Conservation (phyloP, 177 flowering plant species). For the Vitis hybrid region DNA sequence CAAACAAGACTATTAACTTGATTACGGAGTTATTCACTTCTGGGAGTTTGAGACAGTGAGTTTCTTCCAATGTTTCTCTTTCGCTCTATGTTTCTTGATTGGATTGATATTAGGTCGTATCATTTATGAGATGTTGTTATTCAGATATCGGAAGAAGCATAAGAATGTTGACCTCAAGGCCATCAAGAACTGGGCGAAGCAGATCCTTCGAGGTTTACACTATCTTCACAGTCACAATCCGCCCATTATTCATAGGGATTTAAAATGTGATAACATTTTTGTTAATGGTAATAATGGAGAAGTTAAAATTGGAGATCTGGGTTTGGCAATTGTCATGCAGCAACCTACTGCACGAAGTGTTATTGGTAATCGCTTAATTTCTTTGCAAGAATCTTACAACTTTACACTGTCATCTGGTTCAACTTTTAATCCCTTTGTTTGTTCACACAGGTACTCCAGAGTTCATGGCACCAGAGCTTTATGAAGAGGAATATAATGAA, state of each 20-base stretch:
- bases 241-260: slow-evolving; percentile 74
- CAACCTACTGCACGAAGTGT: slow-evolving; percentile 76
- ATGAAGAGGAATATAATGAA: slow-evolving; percentile 86
- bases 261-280: slow-evolving; percentile 86
- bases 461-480: slow-evolving; percentile 96
- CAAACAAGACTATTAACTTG: slow-evolving; percentile 76
- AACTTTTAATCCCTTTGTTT: not conserved
- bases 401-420: not conserved
- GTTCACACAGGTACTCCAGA: slow-evolving; percentile 74
- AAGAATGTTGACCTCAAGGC: slow-evolving; percentile 76
- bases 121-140: not conserved
- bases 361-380: slow-evolving; percentile 46
- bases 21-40: slow-evolving; percentile 89
- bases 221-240: slow-evolving; percentile 78
- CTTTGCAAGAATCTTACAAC: not conserved
- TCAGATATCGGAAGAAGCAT: slow-evolving; percentile 76
- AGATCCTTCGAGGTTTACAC: slow-evolving; percentile 67
- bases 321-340: slow-evolving; percentile 77
- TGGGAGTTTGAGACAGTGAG: slow-evolving; percentile 83
- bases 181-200: slow-evolving; percentile 86
- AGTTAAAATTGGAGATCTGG: slow-evolving; percentile 90
- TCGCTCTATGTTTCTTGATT: slow-evolving; percentile 5
- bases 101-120: not conserved
- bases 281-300: slow-evolving; percentile 82
- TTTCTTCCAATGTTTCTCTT: slow-evolving; percentile 9